phyloP scores from a whole-genome alignment of 1,284 basidiomycete species.

The Clitocybe nebularis region DNA sequence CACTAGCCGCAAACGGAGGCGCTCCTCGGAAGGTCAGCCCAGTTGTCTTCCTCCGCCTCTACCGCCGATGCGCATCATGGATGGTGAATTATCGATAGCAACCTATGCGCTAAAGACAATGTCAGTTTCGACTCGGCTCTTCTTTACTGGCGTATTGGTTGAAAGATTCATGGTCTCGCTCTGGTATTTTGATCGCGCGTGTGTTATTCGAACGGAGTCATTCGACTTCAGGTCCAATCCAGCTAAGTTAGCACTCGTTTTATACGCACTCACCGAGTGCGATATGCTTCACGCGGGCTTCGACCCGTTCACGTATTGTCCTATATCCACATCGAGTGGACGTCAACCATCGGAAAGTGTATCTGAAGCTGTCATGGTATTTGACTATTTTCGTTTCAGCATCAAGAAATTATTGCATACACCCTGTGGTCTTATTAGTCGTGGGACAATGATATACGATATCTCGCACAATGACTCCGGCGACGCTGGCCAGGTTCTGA shows the following conservation, averaged over 20 bases:
- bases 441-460: slow-evolving; percentile 14
- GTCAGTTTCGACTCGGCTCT: slow-evolving; percentile 14
- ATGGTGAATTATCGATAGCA: slow-evolving; percentile 3
- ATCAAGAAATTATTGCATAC: slow-evolving; percentile 6
- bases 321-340: too few relatives aligned
- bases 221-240: slow-evolving; percentile 18
- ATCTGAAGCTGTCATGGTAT: neutral
- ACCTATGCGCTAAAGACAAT: slow-evolving; percentile 14
- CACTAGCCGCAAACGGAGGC: too few relatives aligned
- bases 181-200: slow-evolving; percentile 23
- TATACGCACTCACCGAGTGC: slow-evolving; percentile 15
- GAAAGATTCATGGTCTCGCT: slow-evolving; percentile 15
- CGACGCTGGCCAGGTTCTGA: slow-evolving; percentile 1
- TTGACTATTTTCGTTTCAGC: neutral
- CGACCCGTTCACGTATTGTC: slow-evolving; percentile 17
- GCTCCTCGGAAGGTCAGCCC: too few relatives aligned
- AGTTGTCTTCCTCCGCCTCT: too few relatives aligned
- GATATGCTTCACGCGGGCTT: slow-evolving; percentile 15
- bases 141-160: slow-evolving; percentile 17
- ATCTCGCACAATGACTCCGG: slow-evolving; percentile 1
- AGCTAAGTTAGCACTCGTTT: slow-evolving; percentile 17
- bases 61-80: too few relatives aligned
- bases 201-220: slow-evolving; percentile 12
- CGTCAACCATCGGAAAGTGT: neutral
- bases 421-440: slow-evolving; percentile 11